These are phyloP conservation scores for Vaccinium macrocarpon DNA, from an alignment of 148 eudicot species.

Conservation along the genomic window DNA sequence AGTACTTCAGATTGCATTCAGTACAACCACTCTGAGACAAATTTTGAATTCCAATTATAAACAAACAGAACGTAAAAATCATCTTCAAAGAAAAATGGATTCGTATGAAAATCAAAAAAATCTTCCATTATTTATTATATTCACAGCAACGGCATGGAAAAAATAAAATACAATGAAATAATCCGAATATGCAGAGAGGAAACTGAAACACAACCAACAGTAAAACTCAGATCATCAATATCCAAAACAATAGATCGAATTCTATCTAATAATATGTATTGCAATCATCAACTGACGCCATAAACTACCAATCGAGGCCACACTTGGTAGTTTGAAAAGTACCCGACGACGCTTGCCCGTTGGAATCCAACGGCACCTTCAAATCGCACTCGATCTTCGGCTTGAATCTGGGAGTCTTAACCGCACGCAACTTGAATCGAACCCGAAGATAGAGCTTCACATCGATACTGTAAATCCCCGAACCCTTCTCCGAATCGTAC, in stretches of 20 bases:
- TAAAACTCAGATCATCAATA: not conserved
- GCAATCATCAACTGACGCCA: not conserved
- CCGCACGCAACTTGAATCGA: slow-evolving; percentile 44
- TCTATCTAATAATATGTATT: too few relatives aligned
- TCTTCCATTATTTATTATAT: too few relatives aligned
- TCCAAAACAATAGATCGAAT: not conserved
- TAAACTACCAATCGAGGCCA: slow-evolving; percentile 30
- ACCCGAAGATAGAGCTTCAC: slow-evolving; percentile 51
- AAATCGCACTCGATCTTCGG: slow-evolving; percentile 60
- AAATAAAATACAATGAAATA: not conserved
- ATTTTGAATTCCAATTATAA: too few relatives aligned
- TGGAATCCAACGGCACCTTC: slow-evolving; percentile 51
- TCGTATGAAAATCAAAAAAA: too few relatives aligned
- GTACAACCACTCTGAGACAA: too few relatives aligned
- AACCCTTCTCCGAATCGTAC: slow-evolving; percentile 32
- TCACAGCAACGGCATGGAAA: not conserved
- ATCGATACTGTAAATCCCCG: slow-evolving; percentile 42
- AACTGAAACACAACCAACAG: too few relatives aligned
- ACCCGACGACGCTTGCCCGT: slow-evolving; percentile 24
- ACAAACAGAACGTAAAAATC: too few relatives aligned
- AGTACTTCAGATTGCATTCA: too few relatives aligned
- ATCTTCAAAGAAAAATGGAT: too few relatives aligned
- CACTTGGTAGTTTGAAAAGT: slow-evolving; percentile 49
- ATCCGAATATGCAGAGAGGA: not conserved
- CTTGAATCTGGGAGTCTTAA: slow-evolving; percentile 44